Percentiles rank a stretch among this genome's conserved stretches.
Evolutionary conservation across 2,329 filamentous ascomycete genomes (phyloP).

Genomic region (Fusarium stilboides): DNA sequence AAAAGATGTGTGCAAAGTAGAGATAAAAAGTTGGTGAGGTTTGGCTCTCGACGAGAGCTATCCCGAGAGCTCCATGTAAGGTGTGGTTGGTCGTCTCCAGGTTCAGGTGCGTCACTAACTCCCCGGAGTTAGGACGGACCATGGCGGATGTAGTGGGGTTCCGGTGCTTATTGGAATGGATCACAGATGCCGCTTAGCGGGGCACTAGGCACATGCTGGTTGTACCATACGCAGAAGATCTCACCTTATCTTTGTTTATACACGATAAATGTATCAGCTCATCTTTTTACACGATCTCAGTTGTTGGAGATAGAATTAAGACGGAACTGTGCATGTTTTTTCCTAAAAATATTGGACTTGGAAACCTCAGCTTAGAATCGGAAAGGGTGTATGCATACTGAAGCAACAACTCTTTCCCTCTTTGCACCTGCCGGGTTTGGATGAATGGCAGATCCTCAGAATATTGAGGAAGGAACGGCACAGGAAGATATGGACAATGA

Average conservation of each 20-base stretch:
- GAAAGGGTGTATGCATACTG: too few relatives aligned
- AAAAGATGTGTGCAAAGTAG: background rate
- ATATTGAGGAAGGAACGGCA: background rate
- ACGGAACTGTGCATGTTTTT: too few relatives aligned
- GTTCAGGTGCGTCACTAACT: conserved; percentile 45
- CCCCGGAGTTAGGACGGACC: conserved; percentile 49
- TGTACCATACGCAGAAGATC: too few relatives aligned
- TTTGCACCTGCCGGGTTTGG: background rate
- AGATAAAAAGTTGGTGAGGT: conserved; percentile 17
- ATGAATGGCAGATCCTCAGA: background rate
- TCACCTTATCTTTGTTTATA: too few relatives aligned
- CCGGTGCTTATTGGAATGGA: conserved; percentile 15
- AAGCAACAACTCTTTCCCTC: background rate
- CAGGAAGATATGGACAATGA: background rate
- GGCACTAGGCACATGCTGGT: conserved; percentile 10
- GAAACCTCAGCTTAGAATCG: too few relatives aligned
- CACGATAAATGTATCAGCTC: too few relatives aligned
- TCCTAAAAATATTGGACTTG: too few relatives aligned
- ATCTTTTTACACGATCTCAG: too few relatives aligned
- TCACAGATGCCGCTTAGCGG: conserved; percentile 21
- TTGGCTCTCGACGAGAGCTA: conserved; percentile 49
- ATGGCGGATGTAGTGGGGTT: conserved; percentile 43
- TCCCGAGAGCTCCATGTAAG: conserved; percentile 47
- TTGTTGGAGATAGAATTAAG: too few relatives aligned
- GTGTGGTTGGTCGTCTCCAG: conserved; percentile 20